A percentile compares a stretch with the other conserved stretches of the same genome.
These are phyloP conservation scores for Aspergillus sp. DNA, from an alignment of 2,329 filamentous ascomycete genomes.

Conservation along the genomic window DNA sequence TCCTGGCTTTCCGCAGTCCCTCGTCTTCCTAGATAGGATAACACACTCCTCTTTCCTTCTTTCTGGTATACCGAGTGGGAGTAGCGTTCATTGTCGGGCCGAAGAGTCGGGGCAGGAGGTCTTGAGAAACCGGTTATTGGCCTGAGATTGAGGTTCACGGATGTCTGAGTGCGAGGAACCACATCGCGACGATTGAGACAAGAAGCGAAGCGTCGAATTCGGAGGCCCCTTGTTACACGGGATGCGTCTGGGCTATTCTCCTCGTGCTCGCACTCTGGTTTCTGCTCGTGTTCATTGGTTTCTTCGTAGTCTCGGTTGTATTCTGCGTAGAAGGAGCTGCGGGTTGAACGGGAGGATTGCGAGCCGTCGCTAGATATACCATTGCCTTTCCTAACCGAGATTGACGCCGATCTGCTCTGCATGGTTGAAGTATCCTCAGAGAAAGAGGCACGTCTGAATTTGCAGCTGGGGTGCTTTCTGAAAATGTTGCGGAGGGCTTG, in stretches of 20 bases:
- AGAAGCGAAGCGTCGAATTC: conserved; percentile 1
- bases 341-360: not conserved
- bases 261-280: not conserved
- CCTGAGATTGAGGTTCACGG: not conserved
- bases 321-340: not conserved
- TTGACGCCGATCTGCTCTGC: conserved; percentile 3
- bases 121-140: conserved; percentile 6
- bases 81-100: conserved; percentile 8
- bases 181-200: not conserved
- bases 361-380: not conserved
- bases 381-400: not conserved
- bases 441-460: not conserved
- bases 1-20: not conserved
- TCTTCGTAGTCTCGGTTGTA: not conserved
- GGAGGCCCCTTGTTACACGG: not conserved
- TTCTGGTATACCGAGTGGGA: conserved; percentile 16
- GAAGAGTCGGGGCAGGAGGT: conserved; percentile 15
- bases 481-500: conserved; percentile 22
- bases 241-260: not conserved
- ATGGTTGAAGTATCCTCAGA: not conserved
- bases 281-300: not conserved
- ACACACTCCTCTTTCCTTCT: conserved; percentile 14
- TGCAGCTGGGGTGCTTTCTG: conserved; percentile 1
- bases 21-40: conserved; percentile 12
- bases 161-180: conserved; percentile 5